A percentile compares a stretch with the other conserved stretches of the same genome.
These are phyloP conservation scores for Phytophthora constricta DNA, from an alignment of 352 stramenopile species.

Conservation along the genomic window DNA sequence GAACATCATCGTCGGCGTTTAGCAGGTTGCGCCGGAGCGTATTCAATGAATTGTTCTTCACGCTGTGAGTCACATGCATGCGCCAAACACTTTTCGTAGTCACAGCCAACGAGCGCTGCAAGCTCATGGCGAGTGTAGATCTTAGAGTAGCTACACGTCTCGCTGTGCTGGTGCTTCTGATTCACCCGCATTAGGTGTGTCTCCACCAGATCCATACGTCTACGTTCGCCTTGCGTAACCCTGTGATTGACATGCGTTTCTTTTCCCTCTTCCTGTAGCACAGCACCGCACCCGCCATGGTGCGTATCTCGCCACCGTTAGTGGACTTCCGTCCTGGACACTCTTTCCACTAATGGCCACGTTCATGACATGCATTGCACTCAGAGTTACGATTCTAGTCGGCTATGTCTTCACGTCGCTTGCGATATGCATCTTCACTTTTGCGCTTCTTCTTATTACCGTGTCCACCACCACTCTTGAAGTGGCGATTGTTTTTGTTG, in stretches of 20 bases:
- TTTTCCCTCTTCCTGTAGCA: not conserved
- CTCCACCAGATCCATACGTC: not conserved
- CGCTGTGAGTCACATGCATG: not conserved
- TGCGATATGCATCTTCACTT: too few relatives aligned
- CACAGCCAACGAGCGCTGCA: too few relatives aligned
- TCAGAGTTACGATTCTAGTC: not conserved
- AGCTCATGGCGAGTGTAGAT: not conserved
- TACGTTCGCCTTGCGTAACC: not conserved
- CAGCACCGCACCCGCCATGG: not conserved
- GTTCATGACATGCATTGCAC: conserved; percentile 6
- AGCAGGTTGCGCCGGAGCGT: not conserved
- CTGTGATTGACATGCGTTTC: not conserved
- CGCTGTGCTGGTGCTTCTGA: not conserved
- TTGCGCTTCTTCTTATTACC: too few relatives aligned
- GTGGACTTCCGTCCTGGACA: not conserved
- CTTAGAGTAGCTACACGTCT: not conserved
- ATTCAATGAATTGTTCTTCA: not conserved
- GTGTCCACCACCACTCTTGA: too few relatives aligned
- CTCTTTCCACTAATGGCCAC: conserved; percentile 9
- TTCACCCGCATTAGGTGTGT: not conserved
- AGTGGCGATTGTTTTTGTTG: too few relatives aligned
- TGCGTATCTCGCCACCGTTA: not conserved
- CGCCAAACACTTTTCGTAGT: not conserved
- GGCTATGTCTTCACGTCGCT: not conserved
- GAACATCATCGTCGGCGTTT: not conserved